Conservation (phyloP, 2,329 filamentous ascomycete genomes). For the Diaporthe citrichinensis region DNA sequence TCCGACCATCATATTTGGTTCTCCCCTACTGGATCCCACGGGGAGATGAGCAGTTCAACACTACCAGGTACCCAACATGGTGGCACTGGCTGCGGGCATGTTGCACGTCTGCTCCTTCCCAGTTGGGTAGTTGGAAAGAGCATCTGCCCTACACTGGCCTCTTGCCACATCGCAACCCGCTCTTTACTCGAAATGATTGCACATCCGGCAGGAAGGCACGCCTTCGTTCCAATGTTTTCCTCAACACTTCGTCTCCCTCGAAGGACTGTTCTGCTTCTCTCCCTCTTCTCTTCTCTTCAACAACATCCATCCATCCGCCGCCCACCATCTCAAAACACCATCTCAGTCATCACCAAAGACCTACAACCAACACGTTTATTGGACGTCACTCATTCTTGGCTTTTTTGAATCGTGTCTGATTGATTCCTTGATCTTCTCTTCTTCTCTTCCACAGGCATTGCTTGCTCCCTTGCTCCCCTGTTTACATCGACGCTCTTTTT, state of each 20-base stretch:
- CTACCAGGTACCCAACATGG: background rate
- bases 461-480: conserved; percentile 15
- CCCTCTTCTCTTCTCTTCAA: conserved; percentile 30
- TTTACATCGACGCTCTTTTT: conserved; percentile 40
- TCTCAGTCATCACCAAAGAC: conserved; percentile 37
- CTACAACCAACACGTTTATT: conserved; percentile 44
- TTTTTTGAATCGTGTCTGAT: conserved; percentile 43
- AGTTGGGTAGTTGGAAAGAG: background rate
- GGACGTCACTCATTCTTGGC: conserved; percentile 41
- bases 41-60: background rate
- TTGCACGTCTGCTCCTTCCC: conserved; percentile 4
- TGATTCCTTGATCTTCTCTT: conserved; percentile 23
- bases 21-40: too few species aligned
- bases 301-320: conserved; percentile 34
- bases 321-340: conserved; percentile 32
- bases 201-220: conserved; percentile 2
- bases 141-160: background rate
- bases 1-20: background rate
- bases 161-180: background rate
- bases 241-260: background rate
- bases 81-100: background rate
- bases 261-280: conserved; percentile 1
- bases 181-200: background rate
- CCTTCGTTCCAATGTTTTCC: background rate
- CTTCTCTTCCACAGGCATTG: conserved; percentile 20